A percentile compares a stretch with the other conserved stretches of the same genome.
phyloP scores from a whole-genome alignment of 345 rosid genomes.

The Salix udensis region DNA sequence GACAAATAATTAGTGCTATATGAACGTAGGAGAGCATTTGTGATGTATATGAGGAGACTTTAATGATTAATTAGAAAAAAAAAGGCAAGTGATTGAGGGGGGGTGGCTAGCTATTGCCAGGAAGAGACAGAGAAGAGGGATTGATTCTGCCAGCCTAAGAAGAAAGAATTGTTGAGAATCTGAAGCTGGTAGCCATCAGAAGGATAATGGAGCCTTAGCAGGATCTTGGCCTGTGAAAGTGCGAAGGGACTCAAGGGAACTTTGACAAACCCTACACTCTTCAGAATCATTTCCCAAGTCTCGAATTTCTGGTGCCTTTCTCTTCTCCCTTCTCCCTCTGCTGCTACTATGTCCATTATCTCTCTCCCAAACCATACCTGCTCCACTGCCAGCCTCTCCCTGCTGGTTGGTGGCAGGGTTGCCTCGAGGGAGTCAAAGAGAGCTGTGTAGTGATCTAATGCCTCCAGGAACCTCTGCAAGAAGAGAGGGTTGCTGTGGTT shows the following conservation, averaged over 20 bases:
- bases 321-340: conserved; percentile 54
- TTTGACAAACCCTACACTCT: conserved; percentile 59
- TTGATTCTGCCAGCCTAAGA: conserved; percentile 83
- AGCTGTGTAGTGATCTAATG: conserved; percentile 72
- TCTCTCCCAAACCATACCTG: conserved; percentile 85
- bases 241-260: conserved; percentile 78
- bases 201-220: conserved; percentile 88
- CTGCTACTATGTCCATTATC: conserved; percentile 66
- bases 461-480: conserved; percentile 66
- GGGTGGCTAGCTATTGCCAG: conserved; percentile 47
- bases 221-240: conserved; percentile 85
- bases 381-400: conserved; percentile 76
- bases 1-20: background rate
- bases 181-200: conserved; percentile 88
- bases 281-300: conserved; percentile 68
- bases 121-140: conserved; percentile 89
- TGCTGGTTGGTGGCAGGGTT: conserved; percentile 80
- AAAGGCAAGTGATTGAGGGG: background rate
- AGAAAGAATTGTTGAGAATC: conserved; percentile 52
- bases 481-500: conserved; percentile 65
- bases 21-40: background rate
- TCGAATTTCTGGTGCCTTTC: conserved; percentile 62
- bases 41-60: background rate
- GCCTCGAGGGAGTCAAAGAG: conserved; percentile 87
- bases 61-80: background rate